Percentiles rank a stretch among this genome's conserved stretches.
These are phyloP conservation scores for Coffea canephora DNA, from an alignment of 257 asterid genomes.

Conservation along the genomic window DNA sequence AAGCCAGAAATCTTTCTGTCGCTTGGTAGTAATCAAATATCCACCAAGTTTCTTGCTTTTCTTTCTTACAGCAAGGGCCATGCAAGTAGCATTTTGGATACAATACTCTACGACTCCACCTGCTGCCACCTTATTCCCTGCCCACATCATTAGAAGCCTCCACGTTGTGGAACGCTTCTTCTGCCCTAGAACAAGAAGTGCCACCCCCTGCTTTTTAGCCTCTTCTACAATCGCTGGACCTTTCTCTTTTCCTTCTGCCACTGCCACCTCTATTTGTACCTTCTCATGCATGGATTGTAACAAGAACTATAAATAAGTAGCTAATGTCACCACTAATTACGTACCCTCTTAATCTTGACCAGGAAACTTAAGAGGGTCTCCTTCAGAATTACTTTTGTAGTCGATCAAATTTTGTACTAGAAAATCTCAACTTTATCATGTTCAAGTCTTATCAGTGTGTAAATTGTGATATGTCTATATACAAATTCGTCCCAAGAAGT, in stretches of 20 bases:
- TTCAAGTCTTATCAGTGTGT: no score
- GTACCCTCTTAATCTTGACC: no score
- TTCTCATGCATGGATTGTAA: slow-evolving; percentile 5
- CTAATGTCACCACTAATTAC: no score
- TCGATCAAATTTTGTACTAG: not conserved
- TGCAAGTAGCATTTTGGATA: slow-evolving; percentile 76
- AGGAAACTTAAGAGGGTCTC: not conserved
- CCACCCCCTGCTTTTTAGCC: slow-evolving; percentile 45
- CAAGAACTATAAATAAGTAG: no score
- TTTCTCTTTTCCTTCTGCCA: slow-evolving; percentile 71
- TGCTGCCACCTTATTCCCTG: slow-evolving; percentile 32
- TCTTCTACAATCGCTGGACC: slow-evolving; percentile 64
- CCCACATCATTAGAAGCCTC: slow-evolving; percentile 78
- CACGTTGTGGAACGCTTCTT: slow-evolving; percentile 66
- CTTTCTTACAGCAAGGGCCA: slow-evolving; percentile 82
- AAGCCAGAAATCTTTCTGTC: slow-evolving; percentile 84
- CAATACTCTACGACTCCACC: slow-evolving; percentile 74
- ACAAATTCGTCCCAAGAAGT: no score
- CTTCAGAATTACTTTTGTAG: not conserved
- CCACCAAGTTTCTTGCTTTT: slow-evolving; percentile 87
- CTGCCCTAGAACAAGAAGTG: slow-evolving; percentile 66
- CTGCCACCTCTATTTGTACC: slow-evolving; percentile 51
- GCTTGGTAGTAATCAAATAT: slow-evolving; percentile 74
- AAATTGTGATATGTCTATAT: no score
- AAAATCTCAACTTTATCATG: not conserved